Conservation (phyloP, 2,329 filamentous ascomycete genomes). For the Sarocladiaceae sp. region DNA sequence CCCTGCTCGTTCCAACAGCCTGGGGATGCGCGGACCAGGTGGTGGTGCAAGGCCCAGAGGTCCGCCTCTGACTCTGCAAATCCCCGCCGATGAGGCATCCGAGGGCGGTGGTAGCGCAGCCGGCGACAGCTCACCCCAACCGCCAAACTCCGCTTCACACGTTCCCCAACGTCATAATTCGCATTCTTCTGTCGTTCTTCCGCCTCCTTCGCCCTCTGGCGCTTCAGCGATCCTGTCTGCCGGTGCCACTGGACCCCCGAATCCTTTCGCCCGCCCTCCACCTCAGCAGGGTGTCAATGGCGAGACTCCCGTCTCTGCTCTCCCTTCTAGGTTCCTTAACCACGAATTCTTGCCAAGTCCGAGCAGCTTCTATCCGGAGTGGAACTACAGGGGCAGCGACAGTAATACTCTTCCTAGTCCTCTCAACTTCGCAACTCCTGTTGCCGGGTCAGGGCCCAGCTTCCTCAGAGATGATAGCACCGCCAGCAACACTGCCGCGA, state of each 20-base stretch:
- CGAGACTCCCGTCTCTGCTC: constrained; percentile 77
- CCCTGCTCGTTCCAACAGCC: constrained; percentile 72
- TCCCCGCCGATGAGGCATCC: constrained; percentile 76
- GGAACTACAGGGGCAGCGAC: constrained; percentile 68
- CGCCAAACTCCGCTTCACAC: constrained; percentile 52
- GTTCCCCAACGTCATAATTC: constrained; percentile 45
- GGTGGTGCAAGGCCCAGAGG: constrained; percentile 66
- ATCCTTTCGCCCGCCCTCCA: constrained; percentile 85
- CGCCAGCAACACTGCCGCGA: constrained; percentile 10
- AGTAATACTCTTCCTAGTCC: constrained; percentile 88
- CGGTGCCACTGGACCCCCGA: constrained; percentile 85
- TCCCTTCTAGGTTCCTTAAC: constrained; percentile 85
- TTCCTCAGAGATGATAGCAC: constrained; percentile 51
- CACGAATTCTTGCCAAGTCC: constrained; percentile 85
- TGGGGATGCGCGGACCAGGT: constrained; percentile 46
- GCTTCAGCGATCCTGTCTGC: constrained; percentile 81
- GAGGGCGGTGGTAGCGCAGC: constrained; percentile 70
- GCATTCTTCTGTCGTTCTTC: constrained; percentile 69
- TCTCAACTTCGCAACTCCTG: constrained; percentile 84
- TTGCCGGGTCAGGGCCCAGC: constrained; percentile 54
- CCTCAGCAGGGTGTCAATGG: constrained; percentile 58
- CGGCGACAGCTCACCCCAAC: constrained; percentile 58
- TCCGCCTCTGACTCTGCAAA: constrained; percentile 86
- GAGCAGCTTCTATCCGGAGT: constrained; percentile 87
- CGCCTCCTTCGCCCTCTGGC: constrained; percentile 86